Evolutionary conservation across 2,329 filamentous ascomycete species (phyloP).

Genomic region (Endoconidiophora laricicola): DNA sequence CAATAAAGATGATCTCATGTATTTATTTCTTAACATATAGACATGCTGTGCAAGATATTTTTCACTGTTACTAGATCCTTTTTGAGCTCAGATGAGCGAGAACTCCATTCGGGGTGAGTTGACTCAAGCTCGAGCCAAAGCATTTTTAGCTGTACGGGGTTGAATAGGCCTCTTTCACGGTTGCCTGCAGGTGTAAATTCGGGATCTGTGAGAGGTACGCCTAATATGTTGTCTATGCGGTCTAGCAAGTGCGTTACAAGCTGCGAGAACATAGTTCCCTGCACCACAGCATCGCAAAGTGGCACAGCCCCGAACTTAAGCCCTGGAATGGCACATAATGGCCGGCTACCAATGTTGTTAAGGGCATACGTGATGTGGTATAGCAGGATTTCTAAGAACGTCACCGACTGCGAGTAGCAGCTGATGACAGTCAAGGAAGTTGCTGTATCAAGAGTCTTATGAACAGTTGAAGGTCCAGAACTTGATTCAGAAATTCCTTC

Average conservation of each 20-base stretch:
- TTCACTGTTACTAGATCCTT: neutral
- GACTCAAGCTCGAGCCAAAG: slow-evolving; percentile 7
- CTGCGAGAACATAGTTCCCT: slow-evolving; percentile 19
- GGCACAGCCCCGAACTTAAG: slow-evolving; percentile 17
- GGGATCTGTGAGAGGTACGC: slow-evolving; percentile 14
- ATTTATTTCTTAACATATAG: neutral
- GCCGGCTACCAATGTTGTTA: slow-evolving; percentile 12
- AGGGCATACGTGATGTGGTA: slow-evolving; percentile 14
- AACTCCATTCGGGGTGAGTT: slow-evolving; percentile 5
- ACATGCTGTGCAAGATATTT: neutral
- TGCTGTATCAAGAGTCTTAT: slow-evolving; percentile 15
- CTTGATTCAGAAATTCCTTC: neutral
- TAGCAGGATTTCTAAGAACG: slow-evolving; percentile 16
- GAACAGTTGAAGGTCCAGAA: neutral
- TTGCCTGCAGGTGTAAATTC: neutral
- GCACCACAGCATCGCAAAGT: slow-evolving; percentile 16
- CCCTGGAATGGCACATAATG: slow-evolving; percentile 13
- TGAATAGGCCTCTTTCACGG: slow-evolving; percentile 1
- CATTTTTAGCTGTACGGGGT: slow-evolving; percentile 3
- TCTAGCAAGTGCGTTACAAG: slow-evolving; percentile 16
- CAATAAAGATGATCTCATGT: neutral
- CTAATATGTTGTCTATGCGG: slow-evolving; percentile 18
- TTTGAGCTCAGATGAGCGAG: slow-evolving; percentile 3
- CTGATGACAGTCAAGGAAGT: slow-evolving; percentile 19
- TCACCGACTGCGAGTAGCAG: slow-evolving; percentile 18